Evolutionary conservation across 2,329 filamentous ascomycete genomes (phyloP), one percentile per base, ranked within the genome.

Genomic region (Bipolaris cookei): DNA sequence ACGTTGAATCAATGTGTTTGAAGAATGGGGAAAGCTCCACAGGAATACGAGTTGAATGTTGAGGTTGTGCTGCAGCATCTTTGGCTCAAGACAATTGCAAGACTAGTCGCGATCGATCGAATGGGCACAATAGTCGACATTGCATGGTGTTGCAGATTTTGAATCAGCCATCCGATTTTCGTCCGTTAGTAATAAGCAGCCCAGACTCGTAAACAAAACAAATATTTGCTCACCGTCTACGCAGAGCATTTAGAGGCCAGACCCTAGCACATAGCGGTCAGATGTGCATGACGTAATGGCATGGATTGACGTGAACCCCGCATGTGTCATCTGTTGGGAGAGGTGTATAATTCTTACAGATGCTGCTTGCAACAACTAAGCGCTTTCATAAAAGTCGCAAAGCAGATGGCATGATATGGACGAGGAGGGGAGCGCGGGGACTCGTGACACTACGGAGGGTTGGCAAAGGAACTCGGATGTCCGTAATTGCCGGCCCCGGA

Each of bases 231-330:
- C 28, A 20, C 25, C 25, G 42, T 45, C n/a, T 20, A 45, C n/a
- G 42, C 18, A 10, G 25, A 45, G 25, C 14, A 14, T 42, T 23
- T n/a, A 8, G 43, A 35, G n/a, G 30, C 20, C 16, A 34, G 43
- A 13, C 21, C 32, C 10, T 11, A n/a, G 21, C 14, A 38, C n/a
- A 48, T 7, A 23, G 34, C 45, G 34, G 20, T 38, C 45, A 18
- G 25, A n/a, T 10, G 23, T 28, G 45, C 20, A 37, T 48, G 45
- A 48, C 34, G 45, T 48, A 32, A 48, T 25, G 14, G 34, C 45
- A 25, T 21, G 13, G 25, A 45, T 45, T 21, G 6, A 48, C 23
- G 5, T 16, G 6, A 38, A 23, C 45, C 45, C 21, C 45, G 20
- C 45, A 48, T 48, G 8, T 28, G 21, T 38, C 21, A 38, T 18